phyloP scores from a whole-genome alignment of 2,329 filamentous ascomycete genomes.

The Meredithiella fracta region DNA sequence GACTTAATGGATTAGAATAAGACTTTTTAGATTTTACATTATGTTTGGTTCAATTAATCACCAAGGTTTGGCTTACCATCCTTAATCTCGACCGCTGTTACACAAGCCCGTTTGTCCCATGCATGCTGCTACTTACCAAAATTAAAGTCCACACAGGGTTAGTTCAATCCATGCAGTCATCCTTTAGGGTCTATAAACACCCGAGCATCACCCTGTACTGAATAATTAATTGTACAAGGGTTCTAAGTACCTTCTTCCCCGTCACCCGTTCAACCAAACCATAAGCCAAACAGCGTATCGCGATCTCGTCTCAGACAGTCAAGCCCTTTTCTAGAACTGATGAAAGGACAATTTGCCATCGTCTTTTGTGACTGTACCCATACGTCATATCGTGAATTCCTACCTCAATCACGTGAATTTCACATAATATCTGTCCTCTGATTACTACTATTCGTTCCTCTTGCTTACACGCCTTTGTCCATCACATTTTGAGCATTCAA shows the following conservation, averaged over 20 bases:
- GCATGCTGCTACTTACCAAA: not conserved
- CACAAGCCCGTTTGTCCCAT: not conserved
- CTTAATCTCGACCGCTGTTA: no score
- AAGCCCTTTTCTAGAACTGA: no score
- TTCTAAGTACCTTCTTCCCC: not conserved
- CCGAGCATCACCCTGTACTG: not conserved
- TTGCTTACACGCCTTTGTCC: no score
- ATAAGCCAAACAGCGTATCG: not conserved
- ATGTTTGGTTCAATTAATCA: not conserved
- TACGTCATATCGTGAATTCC: no score
- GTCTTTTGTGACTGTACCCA: no score
- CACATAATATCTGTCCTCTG: no score
- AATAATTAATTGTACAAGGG: not conserved
- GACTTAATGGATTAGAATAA: not conserved
- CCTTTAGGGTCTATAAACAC: not conserved
- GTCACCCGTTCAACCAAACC: not conserved
- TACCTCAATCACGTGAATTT: no score
- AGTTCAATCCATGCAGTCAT: not conserved
- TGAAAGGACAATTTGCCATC: no score
- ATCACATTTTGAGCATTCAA: no score
- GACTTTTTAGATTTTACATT: not conserved
- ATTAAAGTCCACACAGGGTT: no score
- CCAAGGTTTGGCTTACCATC: not conserved
- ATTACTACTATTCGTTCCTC: no score
- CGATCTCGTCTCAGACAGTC: no score